Evolutionary conservation across 768 basidiomycete genomes (phyloP).

Genomic region (Amanita phalloides): DNA sequence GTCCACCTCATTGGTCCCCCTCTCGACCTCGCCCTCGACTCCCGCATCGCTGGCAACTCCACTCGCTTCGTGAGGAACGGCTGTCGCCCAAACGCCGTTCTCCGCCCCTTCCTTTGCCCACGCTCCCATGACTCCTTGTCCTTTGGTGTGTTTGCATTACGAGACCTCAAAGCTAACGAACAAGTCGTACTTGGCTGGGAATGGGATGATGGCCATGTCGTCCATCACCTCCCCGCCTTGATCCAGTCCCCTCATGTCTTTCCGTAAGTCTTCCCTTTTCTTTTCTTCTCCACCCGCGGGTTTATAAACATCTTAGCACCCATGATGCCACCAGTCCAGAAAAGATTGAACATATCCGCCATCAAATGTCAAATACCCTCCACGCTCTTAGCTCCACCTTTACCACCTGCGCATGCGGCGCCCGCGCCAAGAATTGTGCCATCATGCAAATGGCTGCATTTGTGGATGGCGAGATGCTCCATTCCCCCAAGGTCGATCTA

Average conservation of each 20-base stretch:
- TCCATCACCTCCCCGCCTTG: slow-evolving; percentile 68
- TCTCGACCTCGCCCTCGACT: slow-evolving; percentile 70
- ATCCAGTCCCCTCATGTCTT: slow-evolving; percentile 46
- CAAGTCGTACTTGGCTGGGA: slow-evolving; percentile 92
- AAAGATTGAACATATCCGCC: slow-evolving; percentile 41
- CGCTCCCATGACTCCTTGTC: slow-evolving; percentile 27
- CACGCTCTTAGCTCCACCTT: slow-evolving; percentile 63
- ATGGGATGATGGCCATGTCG: slow-evolving; percentile 88
- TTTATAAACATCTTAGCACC: slow-evolving; percentile 11
- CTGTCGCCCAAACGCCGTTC: slow-evolving; percentile 56
- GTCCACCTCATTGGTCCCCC: slow-evolving; percentile 76
- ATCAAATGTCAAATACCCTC: slow-evolving; percentile 60
- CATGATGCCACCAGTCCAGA: slow-evolving; percentile 24
- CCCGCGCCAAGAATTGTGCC: slow-evolving; percentile 50
- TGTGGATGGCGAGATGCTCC: slow-evolving; percentile 23
- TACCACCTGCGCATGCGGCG: slow-evolving; percentile 66
- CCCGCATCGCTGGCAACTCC: slow-evolving; percentile 57
- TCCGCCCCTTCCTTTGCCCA: slow-evolving; percentile 39
- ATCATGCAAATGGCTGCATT: slow-evolving; percentile 55
- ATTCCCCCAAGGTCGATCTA: slow-evolving; percentile 28
- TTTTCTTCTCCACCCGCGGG: slow-evolving; percentile 8
- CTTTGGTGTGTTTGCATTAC: slow-evolving; percentile 75
- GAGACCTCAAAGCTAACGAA: slow-evolving; percentile 66
- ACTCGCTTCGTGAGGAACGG: slow-evolving; percentile 53
- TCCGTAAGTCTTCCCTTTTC: slow-evolving; percentile 32